These are phyloP conservation scores for Erodium moschatum DNA, from an alignment of 441 rosid species.

Conservation along the genomic window DNA sequence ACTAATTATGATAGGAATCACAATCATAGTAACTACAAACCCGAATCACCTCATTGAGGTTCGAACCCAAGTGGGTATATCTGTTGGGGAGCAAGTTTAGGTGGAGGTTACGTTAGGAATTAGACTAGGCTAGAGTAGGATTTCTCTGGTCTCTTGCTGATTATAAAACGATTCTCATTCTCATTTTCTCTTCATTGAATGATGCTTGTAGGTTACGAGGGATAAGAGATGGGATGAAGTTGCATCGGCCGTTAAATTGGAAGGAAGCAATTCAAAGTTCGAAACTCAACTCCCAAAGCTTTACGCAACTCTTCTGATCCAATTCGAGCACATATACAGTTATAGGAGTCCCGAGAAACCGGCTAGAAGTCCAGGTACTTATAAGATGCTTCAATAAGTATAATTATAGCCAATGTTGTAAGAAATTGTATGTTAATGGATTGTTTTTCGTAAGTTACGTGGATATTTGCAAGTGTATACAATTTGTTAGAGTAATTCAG, in stretches of 20 bases:
- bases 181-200: not conserved
- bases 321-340: not conserved
- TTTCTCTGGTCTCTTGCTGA: no score
- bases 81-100: no score
- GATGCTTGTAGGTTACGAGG: not conserved
- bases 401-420: not conserved
- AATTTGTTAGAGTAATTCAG: no score
- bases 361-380: not conserved
- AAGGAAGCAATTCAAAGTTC: not conserved
- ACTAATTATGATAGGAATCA: no score
- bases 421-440: not conserved
- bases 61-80: no score
- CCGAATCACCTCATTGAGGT: no score
- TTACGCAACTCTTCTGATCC: not conserved
- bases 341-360: not conserved
- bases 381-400: not conserved
- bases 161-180: not conserved
- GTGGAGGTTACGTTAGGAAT: no score
- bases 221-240: slow-evolving; percentile 1
- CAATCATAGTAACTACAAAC: no score
- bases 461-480: not conserved
- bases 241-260: not conserved
- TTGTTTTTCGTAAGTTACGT: not conserved
- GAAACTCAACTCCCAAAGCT: slow-evolving; percentile 1
- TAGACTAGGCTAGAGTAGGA: no score